A percentile compares a stretch with the other conserved stretches of the same genome.
Evolutionary conservation across 805 yeast species (phyloP).

Genomic region (Wickerhamomyces chaumierensis): DNA sequence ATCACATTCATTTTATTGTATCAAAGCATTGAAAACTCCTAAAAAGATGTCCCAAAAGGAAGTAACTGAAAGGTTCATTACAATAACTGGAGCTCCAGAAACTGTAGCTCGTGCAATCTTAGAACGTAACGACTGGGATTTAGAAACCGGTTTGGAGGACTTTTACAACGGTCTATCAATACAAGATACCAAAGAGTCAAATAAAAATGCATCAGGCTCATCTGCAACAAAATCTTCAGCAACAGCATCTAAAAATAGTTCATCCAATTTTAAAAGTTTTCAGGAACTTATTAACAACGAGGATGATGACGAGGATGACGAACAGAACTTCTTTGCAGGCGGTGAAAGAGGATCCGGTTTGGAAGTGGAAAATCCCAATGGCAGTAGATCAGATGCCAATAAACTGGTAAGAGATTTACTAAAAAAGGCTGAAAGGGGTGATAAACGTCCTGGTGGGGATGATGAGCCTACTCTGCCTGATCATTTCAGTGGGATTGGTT

Average conservation of each 20-base stretch:
- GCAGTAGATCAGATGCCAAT: constrained; percentile 18
- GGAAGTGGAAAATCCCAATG: constrained; percentile 63
- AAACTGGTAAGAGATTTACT: constrained; percentile 43
- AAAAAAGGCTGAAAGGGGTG: constrained; percentile 54
- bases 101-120: constrained; percentile 13
- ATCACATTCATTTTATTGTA: too few species aligned
- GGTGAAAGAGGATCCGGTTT: constrained; percentile 66
- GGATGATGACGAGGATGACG: constrained; percentile 38
- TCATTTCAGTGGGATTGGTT: constrained; percentile 27
- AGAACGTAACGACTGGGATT: constrained; percentile 19
- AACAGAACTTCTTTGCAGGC: constrained; percentile 53
- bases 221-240: too few species aligned
- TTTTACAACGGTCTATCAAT: constrained; percentile 17
- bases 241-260: constrained; percentile 1
- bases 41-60: constrained; percentile 5
- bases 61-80: constrained; percentile 8
- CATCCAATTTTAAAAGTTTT: constrained; percentile 25
- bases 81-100: constrained; percentile 12
- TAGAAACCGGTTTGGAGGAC: constrained; percentile 22
- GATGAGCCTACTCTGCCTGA: constrained; percentile 18
- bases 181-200: constrained; percentile 2
- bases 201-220: too few species aligned
- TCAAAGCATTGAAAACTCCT: too few species aligned
- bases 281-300: constrained; percentile 26
- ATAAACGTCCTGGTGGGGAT: constrained; percentile 19